Evolutionary conservation across 1,284 basidiomycete genomes (phyloP), one percentile per base, ranked within the genome.

Genomic region (Cryptococcus sp.): DNA sequence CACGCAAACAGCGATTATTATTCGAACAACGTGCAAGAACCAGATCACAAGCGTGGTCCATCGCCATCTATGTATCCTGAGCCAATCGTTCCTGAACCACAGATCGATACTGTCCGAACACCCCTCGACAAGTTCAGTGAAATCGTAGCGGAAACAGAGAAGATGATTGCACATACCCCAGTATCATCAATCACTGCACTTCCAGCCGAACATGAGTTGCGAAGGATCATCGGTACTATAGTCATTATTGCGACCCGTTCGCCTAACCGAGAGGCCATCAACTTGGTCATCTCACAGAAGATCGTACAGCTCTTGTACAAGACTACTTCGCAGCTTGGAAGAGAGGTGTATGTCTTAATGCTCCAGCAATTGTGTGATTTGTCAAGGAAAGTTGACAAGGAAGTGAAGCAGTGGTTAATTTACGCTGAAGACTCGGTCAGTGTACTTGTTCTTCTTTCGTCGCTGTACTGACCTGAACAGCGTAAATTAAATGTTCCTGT

Each of bases 401-500:
- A 99, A 78, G 96, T 95, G 7, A 89, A 94, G 56, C 91, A 89
- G 11, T 99, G 96, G 96, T 80, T 99, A 51, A 80, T 98, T 49
- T 97, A 94, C 71, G 90, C 95, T 13, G 94, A 98, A 73, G 96
- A 98, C 75, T 90, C 95, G 79, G 90, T 90, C 59, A 58, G 83
- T 79, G 1, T 14, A 46, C 50, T 0, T 30, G 23, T 23, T 23
- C 23, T 23, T 23, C 23, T 37, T 32, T 14, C 44, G 45, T n/a
- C 33, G 5, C 14, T n/a, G 34, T 37, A 36, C 54, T 58, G 53
- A 54, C 43, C 14, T 45, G 48, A 42, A 54, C 60, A 92, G 87
- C 89, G 93, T 68, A 98, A 98, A 79, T 90, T 90, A 80, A 97
- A 97, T 72, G 86, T 98, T 13, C 85, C 92, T 5, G 96, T 97